Base-by-base conservation (phyloP, 1,284 basidiomycete genomes). In the Cutaneotrichosporon mucoides region DNA sequence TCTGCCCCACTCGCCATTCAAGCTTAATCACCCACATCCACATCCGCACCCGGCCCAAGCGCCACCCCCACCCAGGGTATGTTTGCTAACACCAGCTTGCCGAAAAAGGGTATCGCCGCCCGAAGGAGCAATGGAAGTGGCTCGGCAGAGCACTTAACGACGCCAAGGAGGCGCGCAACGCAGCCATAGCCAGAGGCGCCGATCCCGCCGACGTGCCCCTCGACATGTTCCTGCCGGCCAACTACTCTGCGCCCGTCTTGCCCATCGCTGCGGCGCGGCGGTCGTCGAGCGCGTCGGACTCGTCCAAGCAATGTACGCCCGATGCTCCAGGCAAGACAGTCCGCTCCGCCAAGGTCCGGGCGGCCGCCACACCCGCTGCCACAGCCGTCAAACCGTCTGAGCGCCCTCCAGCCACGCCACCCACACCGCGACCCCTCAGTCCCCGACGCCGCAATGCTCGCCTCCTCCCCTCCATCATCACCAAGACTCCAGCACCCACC, bases 121-220 rank as follows among this genome's bases (percentile, higher is more conserved):
- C 53, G 8, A 35, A 15, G n/a, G 43, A 55, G n/a, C 53, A 38
- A 37, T 47, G 36, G 45, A 55, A 55, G 45, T 55, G 53, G 53
- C 53, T 11, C 11, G 16, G 37, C n/a, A 33, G 11, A 4, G 53
- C 53, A 9, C 35, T 15, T 6, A 9, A 34, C 1, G 53, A 55
- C 7, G 53, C 53, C 12, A 37, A 40, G 24, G 45, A 36, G 24
- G 43, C 43, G 9, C 44, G 36, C 36, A 8, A 46, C 10, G 35
- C 24, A 9, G 53, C 53, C n/a, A 48, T 55, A 9, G 45, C 40
- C 36, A 10, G 5, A 5, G 53, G 53, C 6, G 53, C 53, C 13
- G 37, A 55, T 36, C 45, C 53, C 4, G 44, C 8, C 44, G 8
- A 15, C 15, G 37, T 55, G 35, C 44, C 53, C 11, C 9, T 55